Base-by-base conservation (phyloP, 768 basidiomycete species). In the Auricularia heimuer region DNA sequence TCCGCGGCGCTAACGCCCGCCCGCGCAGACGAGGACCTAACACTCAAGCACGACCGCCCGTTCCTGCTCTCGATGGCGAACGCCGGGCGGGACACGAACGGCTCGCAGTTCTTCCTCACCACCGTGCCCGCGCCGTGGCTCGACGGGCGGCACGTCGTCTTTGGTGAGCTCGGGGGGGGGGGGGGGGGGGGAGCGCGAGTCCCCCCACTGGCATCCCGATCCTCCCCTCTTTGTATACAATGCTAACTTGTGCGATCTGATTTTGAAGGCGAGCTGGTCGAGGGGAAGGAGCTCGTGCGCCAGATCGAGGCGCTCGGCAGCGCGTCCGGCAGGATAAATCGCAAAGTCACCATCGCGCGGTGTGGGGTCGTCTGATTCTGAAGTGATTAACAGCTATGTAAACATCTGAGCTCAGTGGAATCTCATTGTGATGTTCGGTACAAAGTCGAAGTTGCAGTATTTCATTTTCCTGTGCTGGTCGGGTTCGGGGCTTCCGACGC, bases 71-170 rank as follows among this genome's bases (percentile, higher is more conserved):
- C 87, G 63, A 90, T 90, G 87, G 92, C 92, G 33, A 94, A 94
- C 71, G 82, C 86, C 3, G 88, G 87, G 35, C 77, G 75, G 72
- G 85, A 92, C 79, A 94, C 93, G 68, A 95, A 95, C 72, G 92
- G 90, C 14, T 81, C 84, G 14, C 89, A 93, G 75, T 94, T 95
- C 83, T 94, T 96, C 81, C 86, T 95, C 79, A 92, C 90, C 67
- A 94, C 92, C 47, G 86, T 85, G 64, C 75, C 77, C 36, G 89
- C 90, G 2, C 76, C 78, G 39, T 92, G 90, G 90, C 84, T 94
- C 65, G 90, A 94, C 73, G 88, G 87, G 64, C 82, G 81, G 65
- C 88, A 93, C 75, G 89, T 92, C 75, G 92, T 95, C 60, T 94
- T 96, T 71, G 94, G 93, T 85, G 70, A 54, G 73, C n/a, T 11